Conservation (phyloP, 1,139 yeast species). For the Waltiozyma sp. region DNA sequence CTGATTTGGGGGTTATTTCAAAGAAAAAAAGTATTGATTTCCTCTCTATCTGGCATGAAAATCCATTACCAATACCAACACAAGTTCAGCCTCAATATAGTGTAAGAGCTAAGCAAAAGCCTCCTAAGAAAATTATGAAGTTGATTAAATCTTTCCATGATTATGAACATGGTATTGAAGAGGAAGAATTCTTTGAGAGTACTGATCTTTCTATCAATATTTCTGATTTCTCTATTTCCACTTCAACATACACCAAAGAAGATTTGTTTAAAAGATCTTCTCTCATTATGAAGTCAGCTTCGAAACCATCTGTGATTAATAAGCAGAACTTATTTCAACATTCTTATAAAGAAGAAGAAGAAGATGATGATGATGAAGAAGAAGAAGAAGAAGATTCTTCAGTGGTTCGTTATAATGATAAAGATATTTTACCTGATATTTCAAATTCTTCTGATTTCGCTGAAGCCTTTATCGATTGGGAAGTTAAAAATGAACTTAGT, state of each 20-base stretch:
- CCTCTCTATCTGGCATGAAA: slow-evolving; percentile 18
- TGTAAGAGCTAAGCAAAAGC: slow-evolving; percentile 6
- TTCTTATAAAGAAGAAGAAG: no score
- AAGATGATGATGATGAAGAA: no score
- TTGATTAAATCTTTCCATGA: slow-evolving; percentile 9
- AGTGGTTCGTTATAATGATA: neutral
- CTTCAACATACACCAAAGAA: slow-evolving; percentile 1
- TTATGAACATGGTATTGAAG: neutral
- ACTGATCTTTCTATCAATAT: neutral
- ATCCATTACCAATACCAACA: slow-evolving; percentile 12
- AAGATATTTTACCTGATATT: slow-evolving; percentile 12
- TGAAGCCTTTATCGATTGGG: slow-evolving; percentile 18
- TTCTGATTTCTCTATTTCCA: neutral
- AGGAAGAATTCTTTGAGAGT: neutral
- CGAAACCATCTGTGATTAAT: slow-evolving; percentile 13
- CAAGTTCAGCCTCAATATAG: slow-evolving; percentile 10
- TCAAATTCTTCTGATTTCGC: slow-evolving; percentile 18
- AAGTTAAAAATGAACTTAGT: slow-evolving; percentile 1
- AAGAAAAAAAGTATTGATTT: slow-evolving; percentile 7
- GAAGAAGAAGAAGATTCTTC: no score
- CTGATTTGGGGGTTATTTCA: slow-evolving; percentile 5
- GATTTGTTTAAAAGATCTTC: slow-evolving; percentile 4
- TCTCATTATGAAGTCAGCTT: slow-evolving; percentile 13
- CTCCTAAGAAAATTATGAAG: slow-evolving; percentile 14
- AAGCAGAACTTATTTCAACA: slow-evolving; percentile 10